A percentile compares a stretch with the other conserved stretches of the same genome.
These are phyloP conservation scores for Stellera chamaejasme DNA, from an alignment of 345 rosid species.

Conservation along the genomic window DNA sequence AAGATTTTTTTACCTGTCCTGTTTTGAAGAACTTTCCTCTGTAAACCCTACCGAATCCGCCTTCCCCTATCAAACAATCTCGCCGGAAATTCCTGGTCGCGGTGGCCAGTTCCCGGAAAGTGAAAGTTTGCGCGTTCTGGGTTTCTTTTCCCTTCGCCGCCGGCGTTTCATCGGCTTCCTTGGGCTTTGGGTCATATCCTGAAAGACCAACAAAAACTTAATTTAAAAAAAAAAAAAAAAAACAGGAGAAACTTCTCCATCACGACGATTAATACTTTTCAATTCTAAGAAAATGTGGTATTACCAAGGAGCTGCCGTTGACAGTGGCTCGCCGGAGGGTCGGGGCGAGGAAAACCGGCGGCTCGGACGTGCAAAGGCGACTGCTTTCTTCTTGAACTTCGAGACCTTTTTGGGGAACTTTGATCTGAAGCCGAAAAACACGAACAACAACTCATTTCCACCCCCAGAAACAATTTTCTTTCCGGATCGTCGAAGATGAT, in stretches of 20 bases:
- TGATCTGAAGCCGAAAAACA: conserved; percentile 63
- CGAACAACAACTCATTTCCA: conserved; percentile 66
- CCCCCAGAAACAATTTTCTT: no score
- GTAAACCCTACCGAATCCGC: conserved; percentile 93
- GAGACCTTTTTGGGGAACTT: conserved; percentile 22
- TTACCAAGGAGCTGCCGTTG: conserved; percentile 14
- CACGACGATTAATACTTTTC: neutral
- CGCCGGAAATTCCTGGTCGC: conserved; percentile 86
- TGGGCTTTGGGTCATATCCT: conserved; percentile 18
- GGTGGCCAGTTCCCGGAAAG: conserved; percentile 74
- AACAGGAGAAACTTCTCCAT: neutral
- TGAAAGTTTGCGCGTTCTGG: conserved; percentile 57
- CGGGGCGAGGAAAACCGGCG: conserved; percentile 10
- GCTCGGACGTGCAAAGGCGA: neutral
- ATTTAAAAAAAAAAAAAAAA: conserved; percentile 1
- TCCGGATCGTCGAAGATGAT: no score
- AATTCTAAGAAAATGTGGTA: neutral
- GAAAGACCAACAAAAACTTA: neutral
- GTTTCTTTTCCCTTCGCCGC: conserved; percentile 17
- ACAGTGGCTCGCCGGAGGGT: conserved; percentile 8
- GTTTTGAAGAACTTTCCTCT: conserved; percentile 63
- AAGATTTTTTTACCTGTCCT: conserved; percentile 36
- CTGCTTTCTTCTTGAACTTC: conserved; percentile 18
- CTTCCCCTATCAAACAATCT: conserved; percentile 90
- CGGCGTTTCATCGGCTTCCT: conserved; percentile 9